Base-by-base conservation (phyloP, 345 rosid genomes). In the Aethionema arabicum region DNA sequence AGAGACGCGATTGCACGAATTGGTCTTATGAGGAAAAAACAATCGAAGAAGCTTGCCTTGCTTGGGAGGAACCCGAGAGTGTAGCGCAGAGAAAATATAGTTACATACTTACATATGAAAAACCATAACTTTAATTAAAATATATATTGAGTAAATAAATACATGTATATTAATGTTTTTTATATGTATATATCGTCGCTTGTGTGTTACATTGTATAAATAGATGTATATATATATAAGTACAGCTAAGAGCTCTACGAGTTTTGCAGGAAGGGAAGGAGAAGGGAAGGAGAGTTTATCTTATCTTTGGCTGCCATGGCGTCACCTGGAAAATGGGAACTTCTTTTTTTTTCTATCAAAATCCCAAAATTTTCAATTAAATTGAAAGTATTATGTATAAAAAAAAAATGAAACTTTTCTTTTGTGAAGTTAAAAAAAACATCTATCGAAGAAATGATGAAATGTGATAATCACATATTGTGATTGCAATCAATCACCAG, bases 251-350 rank as follows among this genome's bases (percentile, higher is more conserved):
- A 21, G 27, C 27, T 21, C 27, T 21, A 21, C 27, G 27, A 32
- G 45, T 47, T 38, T 62, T 62, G 52, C 36, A 35, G 72, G 66
- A 68, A 59, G 71, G 62, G 67, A 69, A 54, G 68, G 50, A 54
- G 67, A 40, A 37, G n/a, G n/a, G n/a, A n/a, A n/a, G n/a, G 53
- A 53, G 57, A 32, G 32, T 43, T 13, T n/a, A n/a, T 32, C 63
- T 70, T 38, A 50, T 56, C 60, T 56, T 70, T 51, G 58, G 64
- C 59, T 52, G 69, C 27, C 74, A 56, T 56, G 74, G 68, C 74
- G 53, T 70, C 61, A 60, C 40, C 40, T 46, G 61, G 41, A 61
- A 39, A 45, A 6, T 10, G 29, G 65, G 30, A 70, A 56, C 40
- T 33, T 67, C 49, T 29, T 35, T 32, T 0, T 40, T 52, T 35